Conservation (phyloP, 2,329 filamentous ascomycete species). For the Pestalotiopsis sp. region DNA sequence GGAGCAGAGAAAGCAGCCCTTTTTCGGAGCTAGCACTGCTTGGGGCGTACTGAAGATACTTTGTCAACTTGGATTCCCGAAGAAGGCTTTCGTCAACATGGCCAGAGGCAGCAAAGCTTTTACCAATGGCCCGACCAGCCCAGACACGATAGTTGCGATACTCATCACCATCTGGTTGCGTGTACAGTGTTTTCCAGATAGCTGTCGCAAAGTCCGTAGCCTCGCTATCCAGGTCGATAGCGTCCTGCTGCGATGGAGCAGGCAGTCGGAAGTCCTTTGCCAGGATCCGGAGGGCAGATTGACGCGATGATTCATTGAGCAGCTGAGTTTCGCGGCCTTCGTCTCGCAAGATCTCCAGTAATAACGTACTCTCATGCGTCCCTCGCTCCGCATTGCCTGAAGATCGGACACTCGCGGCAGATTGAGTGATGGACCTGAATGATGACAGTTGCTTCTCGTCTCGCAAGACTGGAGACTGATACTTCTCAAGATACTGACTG, state of each 20-base stretch:
- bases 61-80: conserved; percentile 58
- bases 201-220: conserved; percentile 65
- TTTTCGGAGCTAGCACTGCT: conserved; percentile 62
- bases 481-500: conserved; percentile 65
- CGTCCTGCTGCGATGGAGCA: conserved; percentile 60
- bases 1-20: conserved; percentile 63
- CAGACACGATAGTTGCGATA: conserved; percentile 81
- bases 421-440: conserved; percentile 69
- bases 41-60: conserved; percentile 50
- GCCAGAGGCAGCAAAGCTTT: conserved; percentile 79
- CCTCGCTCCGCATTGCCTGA: conserved; percentile 71
- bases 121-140: conserved; percentile 83
- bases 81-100: conserved; percentile 63
- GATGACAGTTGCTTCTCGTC: conserved; percentile 52
- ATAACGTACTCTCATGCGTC: conserved; percentile 76
- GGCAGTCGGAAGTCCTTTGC: conserved; percentile 74
- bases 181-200: conserved; percentile 76
- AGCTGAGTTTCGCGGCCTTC: conserved; percentile 63
- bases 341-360: conserved; percentile 81
- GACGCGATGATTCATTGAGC: conserved; percentile 69
- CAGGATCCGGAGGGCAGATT: conserved; percentile 72
- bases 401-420: conserved; percentile 67
- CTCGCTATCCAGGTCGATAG: conserved; percentile 68
- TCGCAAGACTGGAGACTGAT: conserved; percentile 56
- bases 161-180: conserved; percentile 62